These are phyloP conservation scores for Saccharomycopsis fermentans DNA, from an alignment of 805 yeast species.

Conservation along the genomic window DNA sequence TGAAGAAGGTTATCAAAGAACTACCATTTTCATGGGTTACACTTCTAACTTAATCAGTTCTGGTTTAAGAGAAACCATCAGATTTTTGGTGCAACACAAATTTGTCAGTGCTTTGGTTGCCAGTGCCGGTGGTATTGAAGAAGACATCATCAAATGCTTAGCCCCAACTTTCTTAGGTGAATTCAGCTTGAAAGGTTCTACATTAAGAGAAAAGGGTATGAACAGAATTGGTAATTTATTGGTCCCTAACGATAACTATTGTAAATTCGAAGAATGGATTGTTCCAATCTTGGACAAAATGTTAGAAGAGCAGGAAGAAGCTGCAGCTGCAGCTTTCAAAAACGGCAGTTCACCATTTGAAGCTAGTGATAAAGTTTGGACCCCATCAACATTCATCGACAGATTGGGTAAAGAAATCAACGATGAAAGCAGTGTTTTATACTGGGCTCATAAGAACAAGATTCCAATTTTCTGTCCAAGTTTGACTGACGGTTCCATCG, in stretches of 20 bases:
- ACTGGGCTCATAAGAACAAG: conserved; percentile 96
- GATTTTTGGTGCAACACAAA: conserved; percentile 85
- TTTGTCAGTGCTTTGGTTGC: conserved; percentile 93
- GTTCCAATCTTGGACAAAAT: conserved; percentile 84
- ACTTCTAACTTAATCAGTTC: conserved; percentile 94
- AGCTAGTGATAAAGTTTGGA: conserved; percentile 61
- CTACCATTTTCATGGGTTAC: conserved; percentile 91
- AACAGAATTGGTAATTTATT: conserved; percentile 94
- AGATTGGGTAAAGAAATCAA: conserved; percentile 92
- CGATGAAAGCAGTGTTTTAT: conserved; percentile 85
- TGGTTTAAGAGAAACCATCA: conserved; percentile 84
- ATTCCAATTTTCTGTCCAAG: conserved; percentile 98
- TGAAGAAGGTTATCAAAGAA: conserved; percentile 64
- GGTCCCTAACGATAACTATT: conserved; percentile 96
- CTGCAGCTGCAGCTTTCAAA: conserved; percentile 34
- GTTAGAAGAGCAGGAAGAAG: conserved; percentile 77
- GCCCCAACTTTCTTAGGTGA: conserved; percentile 97
- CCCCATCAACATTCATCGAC: conserved; percentile 88
- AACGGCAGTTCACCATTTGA: conserved; percentile 48
- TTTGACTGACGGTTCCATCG: conserved; percentile 94
- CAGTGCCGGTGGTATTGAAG: conserved; percentile 98
- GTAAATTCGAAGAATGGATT: conserved; percentile 97
- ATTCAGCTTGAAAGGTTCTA: conserved; percentile 69
- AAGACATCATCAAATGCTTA: conserved; percentile 89
- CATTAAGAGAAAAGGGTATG: conserved; percentile 87